phyloP scores from a whole-genome alignment of 2,329 filamentous ascomycete genomes.

The Dissoconium aciculare region DNA sequence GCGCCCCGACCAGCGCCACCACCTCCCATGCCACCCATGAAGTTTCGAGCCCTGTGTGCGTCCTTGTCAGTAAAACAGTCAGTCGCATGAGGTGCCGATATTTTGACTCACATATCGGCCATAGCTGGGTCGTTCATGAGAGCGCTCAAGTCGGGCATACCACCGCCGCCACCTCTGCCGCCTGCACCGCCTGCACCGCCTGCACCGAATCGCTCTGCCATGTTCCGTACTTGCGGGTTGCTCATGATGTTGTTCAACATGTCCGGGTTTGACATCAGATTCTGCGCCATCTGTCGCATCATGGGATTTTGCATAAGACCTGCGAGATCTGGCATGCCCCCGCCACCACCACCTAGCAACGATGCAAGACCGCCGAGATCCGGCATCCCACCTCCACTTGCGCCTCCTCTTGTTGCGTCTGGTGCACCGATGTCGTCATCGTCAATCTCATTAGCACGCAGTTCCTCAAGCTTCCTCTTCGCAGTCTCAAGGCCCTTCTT shows the following conservation, averaged over 20 bases:
- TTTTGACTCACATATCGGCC: conserved; percentile 67
- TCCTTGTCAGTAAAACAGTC: no score
- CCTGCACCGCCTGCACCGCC: conserved; percentile 27
- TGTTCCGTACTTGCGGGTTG: conserved; percentile 76
- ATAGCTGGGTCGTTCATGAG: conserved; percentile 89
- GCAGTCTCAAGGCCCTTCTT: conserved; percentile 93
- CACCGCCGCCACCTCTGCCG: conserved; percentile 41
- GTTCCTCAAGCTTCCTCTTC: conserved; percentile 68
- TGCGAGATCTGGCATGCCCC: conserved; percentile 73
- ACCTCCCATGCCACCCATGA: conserved; percentile 43
- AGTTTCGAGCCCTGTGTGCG: conserved; percentile 48
- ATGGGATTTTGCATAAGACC: conserved; percentile 95
- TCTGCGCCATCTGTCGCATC: conserved; percentile 95
- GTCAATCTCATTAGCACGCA: conserved; percentile 34
- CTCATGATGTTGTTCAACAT: conserved; percentile 85
- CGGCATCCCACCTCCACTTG: conserved; percentile 29
- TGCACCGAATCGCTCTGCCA: conserved; percentile 64
- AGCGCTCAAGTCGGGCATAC: conserved; percentile 72
- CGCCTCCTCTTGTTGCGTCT: conserved; percentile 18
- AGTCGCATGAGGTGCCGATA: conserved; percentile 5
- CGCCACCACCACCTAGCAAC: conserved; percentile 44
- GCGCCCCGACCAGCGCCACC: conserved; percentile 9
- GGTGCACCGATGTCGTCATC: conserved; percentile 26
- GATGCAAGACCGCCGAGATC: conserved; percentile 28
- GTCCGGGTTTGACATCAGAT: conserved; percentile 91